phyloP scores from a whole-genome alignment of 805 yeast genomes.

The Metschnikowia cerradonensis region DNA sequence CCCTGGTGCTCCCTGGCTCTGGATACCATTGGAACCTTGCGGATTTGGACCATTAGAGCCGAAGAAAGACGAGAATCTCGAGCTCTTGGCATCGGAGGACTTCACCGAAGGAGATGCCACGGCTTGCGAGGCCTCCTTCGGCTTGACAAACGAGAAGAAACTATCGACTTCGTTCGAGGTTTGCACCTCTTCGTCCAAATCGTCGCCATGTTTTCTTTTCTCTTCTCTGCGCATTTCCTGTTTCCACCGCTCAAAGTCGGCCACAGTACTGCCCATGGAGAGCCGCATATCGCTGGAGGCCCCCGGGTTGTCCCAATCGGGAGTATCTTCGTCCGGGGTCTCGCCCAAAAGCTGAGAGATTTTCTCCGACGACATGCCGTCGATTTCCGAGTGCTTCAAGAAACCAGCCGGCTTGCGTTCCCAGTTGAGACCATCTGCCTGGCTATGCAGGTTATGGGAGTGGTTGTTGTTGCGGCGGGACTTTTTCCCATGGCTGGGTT shows the following conservation, averaged over 20 bases:
- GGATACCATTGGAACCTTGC: not conserved
- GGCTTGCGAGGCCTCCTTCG: constrained; percentile 18
- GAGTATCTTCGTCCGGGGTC: constrained; percentile 30
- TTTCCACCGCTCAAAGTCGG: constrained; percentile 60
- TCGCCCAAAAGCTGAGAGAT: constrained; percentile 37
- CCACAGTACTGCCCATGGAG: constrained; percentile 49
- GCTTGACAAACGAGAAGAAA: constrained; percentile 39
- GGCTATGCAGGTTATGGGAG: constrained; percentile 6
- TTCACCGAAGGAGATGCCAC: constrained; percentile 7
- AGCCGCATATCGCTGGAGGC: constrained; percentile 19
- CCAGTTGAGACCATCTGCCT: constrained; percentile 25
- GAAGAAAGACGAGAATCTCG: constrained; percentile 15
- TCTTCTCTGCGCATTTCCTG: constrained; percentile 50
- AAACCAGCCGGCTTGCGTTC: constrained; percentile 26
- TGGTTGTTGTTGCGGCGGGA: constrained; percentile 15
- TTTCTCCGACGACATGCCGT: constrained; percentile 28
- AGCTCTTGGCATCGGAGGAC: constrained; percentile 24
- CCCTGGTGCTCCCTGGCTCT: not conserved
- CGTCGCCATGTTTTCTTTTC: constrained; percentile 43
- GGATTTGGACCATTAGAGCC: constrained; percentile 7
- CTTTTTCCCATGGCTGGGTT: constrained; percentile 13
- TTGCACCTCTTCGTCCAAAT: constrained; percentile 12
- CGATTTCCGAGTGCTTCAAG: constrained; percentile 23
- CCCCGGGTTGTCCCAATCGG: constrained; percentile 38
- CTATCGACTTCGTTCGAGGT: constrained; percentile 39